These are phyloP conservation scores for Penicillium olsonii DNA, from an alignment of 2,329 filamentous ascomycete species.

Conservation along the genomic window DNA sequence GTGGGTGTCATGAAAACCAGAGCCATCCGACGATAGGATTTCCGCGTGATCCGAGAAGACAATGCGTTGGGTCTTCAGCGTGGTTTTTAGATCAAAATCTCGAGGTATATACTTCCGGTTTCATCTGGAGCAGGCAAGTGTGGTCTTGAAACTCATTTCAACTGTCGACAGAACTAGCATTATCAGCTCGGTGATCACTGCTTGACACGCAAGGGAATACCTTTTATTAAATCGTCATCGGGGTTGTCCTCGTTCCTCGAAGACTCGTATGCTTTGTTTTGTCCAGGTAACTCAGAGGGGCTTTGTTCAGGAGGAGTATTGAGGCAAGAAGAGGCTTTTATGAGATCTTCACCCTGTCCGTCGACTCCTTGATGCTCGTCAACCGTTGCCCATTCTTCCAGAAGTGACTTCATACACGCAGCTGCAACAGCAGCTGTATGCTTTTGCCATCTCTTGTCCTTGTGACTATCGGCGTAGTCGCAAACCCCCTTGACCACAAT, in stretches of 20 bases:
- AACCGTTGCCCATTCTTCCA: constrained; percentile 5
- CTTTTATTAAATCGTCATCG: background rate
- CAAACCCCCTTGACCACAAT: constrained; percentile 39
- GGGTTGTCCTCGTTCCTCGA: background rate
- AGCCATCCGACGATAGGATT: background rate
- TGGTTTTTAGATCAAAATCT: constrained; percentile 5
- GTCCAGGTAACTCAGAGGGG: too few relatives aligned
- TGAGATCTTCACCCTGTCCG: too few relatives aligned
- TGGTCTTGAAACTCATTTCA: background rate
- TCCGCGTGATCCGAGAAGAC: background rate
- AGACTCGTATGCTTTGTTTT: background rate
- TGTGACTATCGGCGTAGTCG: constrained; percentile 46
- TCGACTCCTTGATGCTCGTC: background rate
- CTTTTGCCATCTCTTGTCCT: constrained; percentile 41
- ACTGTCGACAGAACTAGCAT: constrained; percentile 1
- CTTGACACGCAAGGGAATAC: too few relatives aligned
- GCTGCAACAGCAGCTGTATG: constrained; percentile 44
- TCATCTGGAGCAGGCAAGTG: background rate
- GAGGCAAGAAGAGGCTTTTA: too few relatives aligned
- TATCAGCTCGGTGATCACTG: too few relatives aligned
- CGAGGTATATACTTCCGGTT: background rate
- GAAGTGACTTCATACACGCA: constrained; percentile 26
- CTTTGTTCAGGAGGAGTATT: too few relatives aligned
- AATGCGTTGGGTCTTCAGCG: background rate
- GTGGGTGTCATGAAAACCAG: background rate